Conservation (phyloP, 2,329 filamentous ascomycete genomes). For the Iodosphaeria phyllophila region DNA sequence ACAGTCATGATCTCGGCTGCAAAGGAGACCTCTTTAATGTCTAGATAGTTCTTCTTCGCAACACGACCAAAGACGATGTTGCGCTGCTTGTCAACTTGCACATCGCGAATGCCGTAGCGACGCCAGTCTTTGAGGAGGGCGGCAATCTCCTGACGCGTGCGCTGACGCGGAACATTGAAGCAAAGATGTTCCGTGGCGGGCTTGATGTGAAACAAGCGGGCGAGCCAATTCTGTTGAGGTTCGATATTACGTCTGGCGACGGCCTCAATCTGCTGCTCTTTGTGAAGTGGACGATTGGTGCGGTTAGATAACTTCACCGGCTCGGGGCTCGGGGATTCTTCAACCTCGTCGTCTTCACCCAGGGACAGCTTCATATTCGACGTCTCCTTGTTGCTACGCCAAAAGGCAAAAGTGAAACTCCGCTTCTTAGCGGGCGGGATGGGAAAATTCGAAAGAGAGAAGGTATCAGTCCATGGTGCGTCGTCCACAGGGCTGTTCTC, state of each 20-base stretch:
- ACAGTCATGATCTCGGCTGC: constrained; percentile 76
- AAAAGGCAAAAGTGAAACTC: constrained; percentile 33
- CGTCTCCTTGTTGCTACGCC: constrained; percentile 26
- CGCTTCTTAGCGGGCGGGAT: constrained; percentile 22
- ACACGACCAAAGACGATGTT: constrained; percentile 69
- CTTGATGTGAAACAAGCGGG: constrained; percentile 76
- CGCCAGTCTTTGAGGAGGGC: constrained; percentile 64
- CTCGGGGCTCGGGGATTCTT: constrained; percentile 11
- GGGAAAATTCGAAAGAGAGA: constrained; percentile 6
- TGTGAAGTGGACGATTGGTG: constrained; percentile 4
- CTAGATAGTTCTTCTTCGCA: constrained; percentile 55
- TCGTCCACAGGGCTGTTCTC: constrained; percentile 5
- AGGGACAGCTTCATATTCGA: constrained; percentile 21
- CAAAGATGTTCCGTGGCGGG: constrained; percentile 61
- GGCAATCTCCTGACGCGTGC: constrained; percentile 59
- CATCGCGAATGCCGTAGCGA: constrained; percentile 60
- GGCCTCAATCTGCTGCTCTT: constrained; percentile 8
- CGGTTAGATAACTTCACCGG: constrained; percentile 7
- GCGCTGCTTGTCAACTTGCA: constrained; percentile 60
- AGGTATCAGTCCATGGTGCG: constrained; percentile 7
- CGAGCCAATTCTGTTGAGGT: constrained; percentile 69
- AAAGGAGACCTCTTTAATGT: constrained; percentile 76
- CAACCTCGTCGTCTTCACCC: constrained; percentile 17
- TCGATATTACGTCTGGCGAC: constrained; percentile 31
- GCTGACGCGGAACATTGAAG: constrained; percentile 52